These are phyloP conservation scores for Lobosporangium transversale DNA, from an alignment of 192 early-diverging fungal species.

Conservation along the genomic window DNA sequence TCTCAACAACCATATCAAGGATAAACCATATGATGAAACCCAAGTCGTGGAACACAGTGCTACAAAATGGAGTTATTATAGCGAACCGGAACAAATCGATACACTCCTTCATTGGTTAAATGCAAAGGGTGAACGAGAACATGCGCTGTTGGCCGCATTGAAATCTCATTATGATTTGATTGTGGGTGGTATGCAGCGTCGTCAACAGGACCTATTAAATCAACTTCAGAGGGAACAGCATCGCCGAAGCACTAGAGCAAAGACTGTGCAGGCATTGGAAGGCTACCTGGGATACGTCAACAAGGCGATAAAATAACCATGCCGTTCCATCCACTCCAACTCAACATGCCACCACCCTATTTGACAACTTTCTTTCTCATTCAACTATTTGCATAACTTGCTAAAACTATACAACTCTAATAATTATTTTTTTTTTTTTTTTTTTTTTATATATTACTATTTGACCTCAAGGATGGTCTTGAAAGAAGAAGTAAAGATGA, in stretches of 20 bases:
- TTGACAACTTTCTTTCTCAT: too few species aligned
- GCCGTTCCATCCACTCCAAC: not conserved
- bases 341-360: too few species aligned
- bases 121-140: constrained; percentile 78
- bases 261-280: constrained; percentile 44
- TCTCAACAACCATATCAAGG: not conserved
- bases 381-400: not conserved
- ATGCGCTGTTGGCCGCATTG: constrained; percentile 60
- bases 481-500: not conserved
- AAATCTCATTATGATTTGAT: constrained; percentile 30
- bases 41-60: constrained; percentile 32
- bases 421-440: not conserved
- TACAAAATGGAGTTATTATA: constrained; percentile 48
- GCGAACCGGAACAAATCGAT: constrained; percentile 66
- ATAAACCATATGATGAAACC: constrained; percentile 24
- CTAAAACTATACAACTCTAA: not conserved
- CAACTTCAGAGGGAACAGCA: constrained; percentile 45
- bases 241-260: constrained; percentile 60
- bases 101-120: constrained; percentile 79
- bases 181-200: constrained; percentile 46
- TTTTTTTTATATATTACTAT: constrained; percentile 3
- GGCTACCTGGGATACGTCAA: constrained; percentile 47
- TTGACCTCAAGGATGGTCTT: constrained; percentile 45
- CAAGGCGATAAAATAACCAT: not conserved
- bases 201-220: constrained; percentile 31